phyloP scores from a whole-genome alignment of 169 alveolate species.

The Plasmodium sp. region DNA sequence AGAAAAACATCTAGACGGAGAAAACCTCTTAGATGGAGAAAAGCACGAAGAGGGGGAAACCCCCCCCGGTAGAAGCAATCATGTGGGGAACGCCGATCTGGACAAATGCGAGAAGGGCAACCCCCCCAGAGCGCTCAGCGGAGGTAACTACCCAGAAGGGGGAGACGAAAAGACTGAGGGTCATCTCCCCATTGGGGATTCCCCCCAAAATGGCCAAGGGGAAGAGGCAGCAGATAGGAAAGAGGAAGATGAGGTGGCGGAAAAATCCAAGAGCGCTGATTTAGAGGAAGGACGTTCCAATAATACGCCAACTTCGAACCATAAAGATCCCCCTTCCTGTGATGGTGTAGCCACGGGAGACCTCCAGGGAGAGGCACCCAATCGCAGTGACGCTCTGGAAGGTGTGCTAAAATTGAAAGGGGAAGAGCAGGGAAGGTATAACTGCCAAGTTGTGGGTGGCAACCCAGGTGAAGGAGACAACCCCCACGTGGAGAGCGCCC shows the following conservation, averaged over 20 bases:
- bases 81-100: not conserved
- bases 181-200: not conserved
- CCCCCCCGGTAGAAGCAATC: not conserved
- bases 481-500: not conserved
- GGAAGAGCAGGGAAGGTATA: not conserved
- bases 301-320: not conserved
- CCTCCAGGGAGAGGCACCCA: not conserved
- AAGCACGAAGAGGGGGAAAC: too few species aligned
- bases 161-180: not conserved
- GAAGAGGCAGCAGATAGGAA: not conserved
- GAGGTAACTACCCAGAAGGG: not conserved
- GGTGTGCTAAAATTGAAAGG: not conserved
- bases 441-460: not conserved
- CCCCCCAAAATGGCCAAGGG: not conserved
- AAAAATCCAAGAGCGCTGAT: not conserved
- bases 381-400: not conserved
- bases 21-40: not conserved
- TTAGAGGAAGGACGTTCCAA: not conserved
- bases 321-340: not conserved
- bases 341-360: not conserved
- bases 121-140: not conserved
- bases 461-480: not conserved
- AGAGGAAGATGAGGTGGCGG: not conserved
- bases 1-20: not conserved
- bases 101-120: not conserved